Conservation (phyloP, 1,284 basidiomycete species). For the Rhodotorula sp. region DNA sequence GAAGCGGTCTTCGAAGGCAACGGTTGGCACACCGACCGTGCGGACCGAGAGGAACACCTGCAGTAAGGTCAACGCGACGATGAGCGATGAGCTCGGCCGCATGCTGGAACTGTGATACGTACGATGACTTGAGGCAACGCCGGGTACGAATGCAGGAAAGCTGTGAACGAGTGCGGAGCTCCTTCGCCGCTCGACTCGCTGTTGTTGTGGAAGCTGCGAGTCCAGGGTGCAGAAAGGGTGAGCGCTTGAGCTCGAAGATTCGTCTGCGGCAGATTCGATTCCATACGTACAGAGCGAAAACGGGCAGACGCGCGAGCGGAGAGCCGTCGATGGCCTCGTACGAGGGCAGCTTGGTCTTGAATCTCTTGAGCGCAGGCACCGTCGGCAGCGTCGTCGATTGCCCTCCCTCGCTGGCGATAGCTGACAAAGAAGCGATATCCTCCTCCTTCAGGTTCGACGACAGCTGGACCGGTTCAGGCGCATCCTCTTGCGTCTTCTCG, state of each 20-base stretch:
- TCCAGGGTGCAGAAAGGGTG: not conserved
- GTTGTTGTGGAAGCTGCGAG: slow-evolving; percentile 35
- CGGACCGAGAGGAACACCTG: slow-evolving; percentile 63
- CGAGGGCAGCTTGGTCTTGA: not conserved
- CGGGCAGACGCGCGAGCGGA: slow-evolving; percentile 18
- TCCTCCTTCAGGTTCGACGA: not conserved
- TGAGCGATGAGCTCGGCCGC: not conserved
- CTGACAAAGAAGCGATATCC: not conserved
- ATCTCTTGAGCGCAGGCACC: not conserved
- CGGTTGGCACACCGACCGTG: slow-evolving; percentile 56
- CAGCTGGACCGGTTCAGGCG: not conserved
- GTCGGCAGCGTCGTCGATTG: not conserved
- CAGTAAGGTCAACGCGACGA: too few relatives aligned
- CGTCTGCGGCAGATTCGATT: too few relatives aligned
- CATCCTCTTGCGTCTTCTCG: not conserved
- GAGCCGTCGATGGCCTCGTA: slow-evolving; percentile 6
- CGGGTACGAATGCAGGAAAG: slow-evolving; percentile 39
- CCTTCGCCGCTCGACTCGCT: slow-evolving; percentile 26
- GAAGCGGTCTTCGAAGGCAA: slow-evolving; percentile 57
- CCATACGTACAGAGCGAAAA: slow-evolving; percentile 32
- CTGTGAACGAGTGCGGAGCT: slow-evolving; percentile 41
- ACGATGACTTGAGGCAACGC: slow-evolving; percentile 40
- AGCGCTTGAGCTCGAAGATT: not conserved
- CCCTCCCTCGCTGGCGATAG: too few relatives aligned
- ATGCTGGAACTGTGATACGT: not conserved